Percentiles rank a stretch among this genome's conserved stretches.
phyloP scores from a whole-genome alignment of 768 basidiomycete species.

The Gymnopilus dilepis region DNA sequence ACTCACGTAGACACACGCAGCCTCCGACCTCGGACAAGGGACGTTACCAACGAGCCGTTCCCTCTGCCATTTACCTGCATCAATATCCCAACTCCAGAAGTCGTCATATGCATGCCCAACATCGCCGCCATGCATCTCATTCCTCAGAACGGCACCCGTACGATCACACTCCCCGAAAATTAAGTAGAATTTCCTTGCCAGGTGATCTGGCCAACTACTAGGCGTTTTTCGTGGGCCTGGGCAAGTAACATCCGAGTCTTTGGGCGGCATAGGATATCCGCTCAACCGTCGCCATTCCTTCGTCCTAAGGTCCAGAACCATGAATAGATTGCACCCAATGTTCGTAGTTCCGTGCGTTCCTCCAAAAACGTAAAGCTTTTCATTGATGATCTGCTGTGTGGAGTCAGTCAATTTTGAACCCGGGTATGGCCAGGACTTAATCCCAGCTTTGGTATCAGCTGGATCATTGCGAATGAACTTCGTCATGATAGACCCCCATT shows the following conservation, averaged over 20 bases:
- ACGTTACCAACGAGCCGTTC: constrained; percentile 39
- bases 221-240: constrained; percentile 42
- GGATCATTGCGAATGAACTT: constrained; percentile 23
- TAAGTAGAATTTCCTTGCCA: constrained; percentile 36
- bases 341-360: constrained; percentile 33
- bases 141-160: constrained; percentile 28
- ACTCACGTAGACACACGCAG: constrained; percentile 37
- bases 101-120: constrained; percentile 35
- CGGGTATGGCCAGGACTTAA: constrained; percentile 32
- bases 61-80: constrained; percentile 32
- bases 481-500: constrained; percentile 37
- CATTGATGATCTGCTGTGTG: constrained; percentile 31
- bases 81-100: constrained; percentile 43
- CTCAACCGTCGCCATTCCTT: constrained; percentile 36
- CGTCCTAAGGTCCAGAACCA: constrained; percentile 40
- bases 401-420: constrained; percentile 16
- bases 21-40: constrained; percentile 40
- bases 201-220: constrained; percentile 38
- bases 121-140: constrained; percentile 30
- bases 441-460: constrained; percentile 24
- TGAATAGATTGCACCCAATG: constrained; percentile 44
- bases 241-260: constrained; percentile 8
- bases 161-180: constrained; percentile 43
- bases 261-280: constrained; percentile 4
- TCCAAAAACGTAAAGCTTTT: constrained; percentile 45